These are phyloP conservation scores for Rhizopus microsporus DNA, from an alignment of 371 early-diverging fungal species.

Conservation along the genomic window DNA sequence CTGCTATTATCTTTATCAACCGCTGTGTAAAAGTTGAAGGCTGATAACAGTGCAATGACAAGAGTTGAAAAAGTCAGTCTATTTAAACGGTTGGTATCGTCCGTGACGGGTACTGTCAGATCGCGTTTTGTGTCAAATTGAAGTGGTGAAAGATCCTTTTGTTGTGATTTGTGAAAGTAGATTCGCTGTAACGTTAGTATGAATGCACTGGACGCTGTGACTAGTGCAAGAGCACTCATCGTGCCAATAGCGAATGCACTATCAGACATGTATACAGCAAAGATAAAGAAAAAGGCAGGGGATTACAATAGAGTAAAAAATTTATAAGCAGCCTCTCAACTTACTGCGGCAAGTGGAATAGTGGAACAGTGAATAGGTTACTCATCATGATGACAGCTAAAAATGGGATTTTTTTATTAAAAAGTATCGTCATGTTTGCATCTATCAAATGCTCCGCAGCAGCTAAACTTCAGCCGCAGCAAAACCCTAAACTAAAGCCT, in stretches of 20 bases:
- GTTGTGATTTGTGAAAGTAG: conserved; percentile 22
- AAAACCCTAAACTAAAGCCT: no score
- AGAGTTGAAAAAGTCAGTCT: conserved; percentile 20
- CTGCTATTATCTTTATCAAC: not conserved
- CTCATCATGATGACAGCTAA: no score
- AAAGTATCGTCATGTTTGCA: no score
- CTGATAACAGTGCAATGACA: conserved; percentile 7
- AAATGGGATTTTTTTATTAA: no score
- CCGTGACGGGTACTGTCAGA: conserved; percentile 6
- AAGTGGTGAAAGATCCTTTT: conserved; percentile 14
- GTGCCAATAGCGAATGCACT: conserved; percentile 1
- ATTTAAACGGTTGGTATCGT: conserved; percentile 16
- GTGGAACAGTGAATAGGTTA: no score
- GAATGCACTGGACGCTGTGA: conserved; percentile 23
- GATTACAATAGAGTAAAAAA: not conserved
- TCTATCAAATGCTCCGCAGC: no score
- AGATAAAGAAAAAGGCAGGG: not conserved
- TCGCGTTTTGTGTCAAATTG: conserved; percentile 22
- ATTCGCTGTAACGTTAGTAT: conserved; percentile 25
- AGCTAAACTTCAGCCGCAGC: no score
- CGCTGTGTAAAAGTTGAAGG: conserved; percentile 13
- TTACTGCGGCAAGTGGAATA: not conserved
- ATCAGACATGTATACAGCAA: not conserved
- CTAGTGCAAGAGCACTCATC: conserved; percentile 8
- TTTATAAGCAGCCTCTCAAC: not conserved